phyloP scores from a whole-genome alignment of 148 eudicot species.

The Fagopyrum tataricum region DNA sequence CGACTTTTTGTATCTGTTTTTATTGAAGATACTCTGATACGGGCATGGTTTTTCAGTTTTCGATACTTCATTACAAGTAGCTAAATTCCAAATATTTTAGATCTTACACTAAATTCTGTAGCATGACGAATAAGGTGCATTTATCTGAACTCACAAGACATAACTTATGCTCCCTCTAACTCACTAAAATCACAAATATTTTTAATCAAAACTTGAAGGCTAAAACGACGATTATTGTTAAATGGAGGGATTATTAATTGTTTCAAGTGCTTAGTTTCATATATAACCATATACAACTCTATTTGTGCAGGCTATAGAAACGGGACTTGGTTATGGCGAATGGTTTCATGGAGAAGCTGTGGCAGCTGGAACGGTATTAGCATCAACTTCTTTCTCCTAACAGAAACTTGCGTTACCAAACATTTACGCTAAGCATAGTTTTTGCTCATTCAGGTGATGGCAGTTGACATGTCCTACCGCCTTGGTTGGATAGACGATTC shows the following conservation, averaged over 20 bases:
- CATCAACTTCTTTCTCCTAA: neutral
- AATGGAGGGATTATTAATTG: too few species aligned
- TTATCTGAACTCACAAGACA: neutral
- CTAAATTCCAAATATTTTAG: neutral
- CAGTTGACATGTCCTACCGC: constrained; percentile 90
- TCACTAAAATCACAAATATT: too few species aligned
- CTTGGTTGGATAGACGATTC: constrained; percentile 98
- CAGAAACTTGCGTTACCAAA: neutral
- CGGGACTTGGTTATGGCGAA: constrained; percentile 79
- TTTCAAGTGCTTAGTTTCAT: neutral
- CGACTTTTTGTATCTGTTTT: constrained; percentile 1
- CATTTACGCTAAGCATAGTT: neutral
- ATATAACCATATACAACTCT: neutral
- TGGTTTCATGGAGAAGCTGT: constrained; percentile 99
- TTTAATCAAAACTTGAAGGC: too few species aligned
- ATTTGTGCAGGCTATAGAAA: constrained; percentile 76
- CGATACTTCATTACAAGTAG: neutral
- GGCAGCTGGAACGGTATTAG: constrained; percentile 85
- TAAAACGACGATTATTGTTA: too few species aligned
- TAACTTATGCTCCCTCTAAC: too few species aligned
- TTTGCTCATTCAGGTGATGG: constrained; percentile 66
- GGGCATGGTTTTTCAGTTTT: neutral
- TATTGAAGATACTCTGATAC: neutral
- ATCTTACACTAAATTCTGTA: neutral
- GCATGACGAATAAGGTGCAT: neutral